Evolutionary conservation across 768 basidiomycete species (phyloP).

Genomic region (Cystoderma amianthinum): DNA sequence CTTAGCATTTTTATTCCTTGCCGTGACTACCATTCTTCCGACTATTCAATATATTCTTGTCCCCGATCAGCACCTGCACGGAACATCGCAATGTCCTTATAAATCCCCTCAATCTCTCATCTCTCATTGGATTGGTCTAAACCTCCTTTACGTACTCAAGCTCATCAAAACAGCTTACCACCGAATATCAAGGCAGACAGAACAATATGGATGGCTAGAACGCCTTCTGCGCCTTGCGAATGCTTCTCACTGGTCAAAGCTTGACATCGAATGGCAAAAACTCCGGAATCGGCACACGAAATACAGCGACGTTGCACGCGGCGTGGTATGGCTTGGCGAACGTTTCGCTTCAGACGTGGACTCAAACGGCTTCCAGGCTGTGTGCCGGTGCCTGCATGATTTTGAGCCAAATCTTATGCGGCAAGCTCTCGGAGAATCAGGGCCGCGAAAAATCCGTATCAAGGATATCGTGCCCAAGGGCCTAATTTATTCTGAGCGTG

Average conservation of each 20-base stretch:
- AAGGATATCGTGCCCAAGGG: background rate
- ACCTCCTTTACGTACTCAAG: background rate
- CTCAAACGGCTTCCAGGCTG: background rate
- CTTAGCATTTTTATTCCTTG: constrained; percentile 6
- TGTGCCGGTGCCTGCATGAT: background rate
- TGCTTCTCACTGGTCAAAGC: background rate
- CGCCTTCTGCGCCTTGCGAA: background rate
- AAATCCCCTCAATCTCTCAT: background rate
- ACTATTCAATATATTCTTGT: background rate
- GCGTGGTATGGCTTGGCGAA: background rate
- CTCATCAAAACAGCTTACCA: background rate
- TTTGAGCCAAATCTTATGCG: background rate
- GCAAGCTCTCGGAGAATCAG: background rate
- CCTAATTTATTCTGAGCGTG: background rate
- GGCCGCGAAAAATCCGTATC: background rate
- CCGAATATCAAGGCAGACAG: background rate
- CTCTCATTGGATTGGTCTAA: background rate
- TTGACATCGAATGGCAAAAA: background rate
- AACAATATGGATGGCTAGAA: background rate
- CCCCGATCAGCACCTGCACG: background rate
- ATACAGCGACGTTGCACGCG: background rate
- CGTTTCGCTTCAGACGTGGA: background rate
- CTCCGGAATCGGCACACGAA: background rate
- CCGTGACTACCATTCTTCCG: background rate
- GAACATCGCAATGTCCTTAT: background rate